Percentiles rank a stretch among this genome's conserved stretches.
phyloP scores from a whole-genome alignment of 2,329 filamentous ascomycete species.

The Pestalotiopsis sp. region DNA sequence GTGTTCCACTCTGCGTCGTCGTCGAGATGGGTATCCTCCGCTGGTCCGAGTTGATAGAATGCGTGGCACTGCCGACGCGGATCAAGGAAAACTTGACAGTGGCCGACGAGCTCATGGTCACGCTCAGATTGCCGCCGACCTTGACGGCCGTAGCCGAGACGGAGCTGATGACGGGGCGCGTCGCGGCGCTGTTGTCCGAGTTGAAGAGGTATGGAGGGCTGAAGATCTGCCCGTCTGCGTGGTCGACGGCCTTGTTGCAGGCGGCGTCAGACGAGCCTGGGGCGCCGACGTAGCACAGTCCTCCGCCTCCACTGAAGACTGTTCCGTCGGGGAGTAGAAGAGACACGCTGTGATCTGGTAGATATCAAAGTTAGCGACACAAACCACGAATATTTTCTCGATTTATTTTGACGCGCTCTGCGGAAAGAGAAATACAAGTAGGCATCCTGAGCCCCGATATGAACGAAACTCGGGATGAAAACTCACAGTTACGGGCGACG shows the following conservation, averaged over 20 bases:
- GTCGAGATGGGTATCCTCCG: conserved; percentile 46
- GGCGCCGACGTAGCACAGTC: conserved; percentile 44
- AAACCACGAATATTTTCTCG: not conserved
- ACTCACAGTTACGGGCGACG: conserved; percentile 41
- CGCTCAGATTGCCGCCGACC: conserved; percentile 31
- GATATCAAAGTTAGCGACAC: not conserved
- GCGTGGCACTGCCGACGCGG: conserved; percentile 49
- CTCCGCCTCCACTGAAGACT: conserved; percentile 52
- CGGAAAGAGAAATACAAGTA: not conserved
- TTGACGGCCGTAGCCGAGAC: conserved; percentile 28
- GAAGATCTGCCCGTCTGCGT: conserved; percentile 56
- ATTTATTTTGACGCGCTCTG: not conserved
- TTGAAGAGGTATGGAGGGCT: conserved; percentile 56
- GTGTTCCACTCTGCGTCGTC: conserved; percentile 23
- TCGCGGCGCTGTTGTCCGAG: conserved; percentile 36
- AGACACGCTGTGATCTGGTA: conserved; percentile 44
- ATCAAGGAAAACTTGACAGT: conserved; percentile 41
- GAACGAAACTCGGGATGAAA: no score
- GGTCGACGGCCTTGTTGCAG: conserved; percentile 44
- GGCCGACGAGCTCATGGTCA: conserved; percentile 22
- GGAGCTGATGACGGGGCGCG: conserved; percentile 41
- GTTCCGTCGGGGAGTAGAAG: conserved; percentile 51
- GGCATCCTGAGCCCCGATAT: not conserved
- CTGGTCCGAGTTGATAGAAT: conserved; percentile 60
- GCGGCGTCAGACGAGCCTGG: conserved; percentile 22